phyloP scores from a whole-genome alignment of 768 basidiomycete genomes.

The Auricularia sp. region DNA sequence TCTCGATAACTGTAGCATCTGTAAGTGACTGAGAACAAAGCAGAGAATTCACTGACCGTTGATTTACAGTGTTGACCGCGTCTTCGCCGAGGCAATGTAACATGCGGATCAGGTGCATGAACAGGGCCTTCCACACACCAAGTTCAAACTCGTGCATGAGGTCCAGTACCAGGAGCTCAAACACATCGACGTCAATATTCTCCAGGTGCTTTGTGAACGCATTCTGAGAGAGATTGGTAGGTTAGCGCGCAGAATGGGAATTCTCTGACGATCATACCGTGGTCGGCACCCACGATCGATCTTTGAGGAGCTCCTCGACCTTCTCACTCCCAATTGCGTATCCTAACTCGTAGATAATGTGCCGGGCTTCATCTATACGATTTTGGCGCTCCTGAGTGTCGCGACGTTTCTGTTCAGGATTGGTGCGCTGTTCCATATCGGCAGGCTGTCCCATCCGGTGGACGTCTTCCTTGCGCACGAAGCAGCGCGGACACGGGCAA shows the following conservation, averaged over 20 bases:
- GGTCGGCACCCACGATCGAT: slow-evolving; percentile 12
- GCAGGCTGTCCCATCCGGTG: slow-evolving; percentile 1
- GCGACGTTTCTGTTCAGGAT: not conserved
- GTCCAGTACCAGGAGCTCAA: slow-evolving; percentile 22
- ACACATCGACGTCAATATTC: slow-evolving; percentile 18
- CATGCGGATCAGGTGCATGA: slow-evolving; percentile 29
- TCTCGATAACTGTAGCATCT: slow-evolving; percentile 4
- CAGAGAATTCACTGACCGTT: slow-evolving; percentile 7
- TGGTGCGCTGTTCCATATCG: not conserved
- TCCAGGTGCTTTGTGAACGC: slow-evolving; percentile 22
- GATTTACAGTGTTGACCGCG: slow-evolving; percentile 17
- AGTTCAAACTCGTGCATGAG: slow-evolving; percentile 34
- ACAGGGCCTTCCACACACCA: slow-evolving; percentile 28
- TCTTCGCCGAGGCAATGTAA: slow-evolving; percentile 16
- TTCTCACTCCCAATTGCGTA: slow-evolving; percentile 2
- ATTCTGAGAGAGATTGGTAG: slow-evolving; percentile 21
- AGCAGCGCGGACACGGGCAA: slow-evolving; percentile 29
- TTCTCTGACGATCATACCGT: not conserved
- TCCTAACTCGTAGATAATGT: slow-evolving; percentile 8
- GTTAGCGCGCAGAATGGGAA: not conserved
- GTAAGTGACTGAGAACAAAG: not conserved
- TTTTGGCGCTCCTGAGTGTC: not conserved
- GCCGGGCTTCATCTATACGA: slow-evolving; percentile 4
- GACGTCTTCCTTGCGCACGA: slow-evolving; percentile 17
- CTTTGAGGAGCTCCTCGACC: slow-evolving; percentile 5